Evolutionary conservation across 306 rosid genomes (phyloP).

Genomic region (Quercus agrifolia): DNA sequence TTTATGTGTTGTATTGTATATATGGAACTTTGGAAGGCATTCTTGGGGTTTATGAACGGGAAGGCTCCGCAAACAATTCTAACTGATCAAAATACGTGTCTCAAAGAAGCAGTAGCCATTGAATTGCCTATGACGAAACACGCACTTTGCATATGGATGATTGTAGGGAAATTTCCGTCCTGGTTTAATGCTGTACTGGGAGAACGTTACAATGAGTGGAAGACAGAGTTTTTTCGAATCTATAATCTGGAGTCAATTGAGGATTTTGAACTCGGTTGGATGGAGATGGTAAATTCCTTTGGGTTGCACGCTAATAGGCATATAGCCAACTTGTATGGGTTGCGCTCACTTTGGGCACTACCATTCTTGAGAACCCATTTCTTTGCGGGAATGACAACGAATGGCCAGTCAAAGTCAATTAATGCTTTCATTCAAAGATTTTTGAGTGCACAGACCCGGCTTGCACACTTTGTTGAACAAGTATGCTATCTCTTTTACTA

Average conservation of each 20-base stretch:
- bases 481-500: constrained; percentile 33
- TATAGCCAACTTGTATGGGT: constrained; percentile 67
- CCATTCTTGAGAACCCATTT: constrained; percentile 93
- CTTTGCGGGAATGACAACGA: constrained; percentile 87
- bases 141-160: constrained; percentile 97
- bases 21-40: constrained; percentile 71
- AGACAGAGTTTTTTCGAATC: constrained; percentile 78
- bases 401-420: constrained; percentile 86
- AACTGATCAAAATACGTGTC: constrained; percentile 87
- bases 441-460: constrained; percentile 90
- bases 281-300: constrained; percentile 82
- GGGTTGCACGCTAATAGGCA: constrained; percentile 88
- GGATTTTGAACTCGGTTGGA: constrained; percentile 90
- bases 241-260: constrained; percentile 84
- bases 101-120: constrained; percentile 78
- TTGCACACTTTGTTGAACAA: constrained; percentile 90
- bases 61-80: constrained; percentile 88
- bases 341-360: constrained; percentile 80
- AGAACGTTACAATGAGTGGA: constrained; percentile 96
- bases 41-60: constrained; percentile 88
- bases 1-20: constrained; percentile 28
- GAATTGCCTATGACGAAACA: constrained; percentile 80
- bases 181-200: constrained; percentile 97
- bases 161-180: constrained; percentile 93
- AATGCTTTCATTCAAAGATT: constrained; percentile 94